Base-by-base conservation (phyloP, 306 rosid genomes). In the Lathyrus tuberosus region DNA sequence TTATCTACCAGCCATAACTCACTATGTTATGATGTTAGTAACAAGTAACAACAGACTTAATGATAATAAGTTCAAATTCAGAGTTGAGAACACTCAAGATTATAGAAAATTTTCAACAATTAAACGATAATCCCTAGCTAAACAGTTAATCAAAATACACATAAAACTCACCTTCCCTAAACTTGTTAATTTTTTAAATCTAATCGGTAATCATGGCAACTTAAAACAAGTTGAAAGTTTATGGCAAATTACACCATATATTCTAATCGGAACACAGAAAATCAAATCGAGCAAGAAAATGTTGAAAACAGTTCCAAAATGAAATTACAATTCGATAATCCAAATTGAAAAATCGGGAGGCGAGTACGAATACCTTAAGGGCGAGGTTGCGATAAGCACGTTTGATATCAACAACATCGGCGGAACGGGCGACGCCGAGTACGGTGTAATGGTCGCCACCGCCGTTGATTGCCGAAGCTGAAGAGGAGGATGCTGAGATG, bases 381-480 rank as follows among this genome's bases (percentile, higher is more conserved):
- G 98, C 98, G 62, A 93, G 98, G 22, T 88, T 90, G 69, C 97
- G 97, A 79, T 84, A 90, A 52, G 98, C 94, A 64, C 80, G 89
- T 86, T 88, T 90, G 87, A 93, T 84, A 43, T 88, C 94, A 15
- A 80, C 57, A 30, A 74, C 54, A 33, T 91, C 18, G 64, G 98
- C 97, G 46, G 76, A 58, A 58, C 54, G 86, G 3, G 84, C 8
- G 69, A 93, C 78, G 53, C 96, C 94, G 65, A 93, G 79, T 1
- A 93, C 84, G 30, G 79, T 63, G 82, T 93, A 90, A 80, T 85
- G 90, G 70, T 78, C 85, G 74, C 63, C 87, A n/a, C 80, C 69
- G 58, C 78, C 78, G 67, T 81, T 74, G 65, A 74, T 43, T 22
- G 86, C 80, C 0, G 86, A 72, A 2, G 79, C 10, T 18, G 91